Evolutionary conservation across 306 rosid species (phyloP).

Genomic region (Datisca glomerata): DNA sequence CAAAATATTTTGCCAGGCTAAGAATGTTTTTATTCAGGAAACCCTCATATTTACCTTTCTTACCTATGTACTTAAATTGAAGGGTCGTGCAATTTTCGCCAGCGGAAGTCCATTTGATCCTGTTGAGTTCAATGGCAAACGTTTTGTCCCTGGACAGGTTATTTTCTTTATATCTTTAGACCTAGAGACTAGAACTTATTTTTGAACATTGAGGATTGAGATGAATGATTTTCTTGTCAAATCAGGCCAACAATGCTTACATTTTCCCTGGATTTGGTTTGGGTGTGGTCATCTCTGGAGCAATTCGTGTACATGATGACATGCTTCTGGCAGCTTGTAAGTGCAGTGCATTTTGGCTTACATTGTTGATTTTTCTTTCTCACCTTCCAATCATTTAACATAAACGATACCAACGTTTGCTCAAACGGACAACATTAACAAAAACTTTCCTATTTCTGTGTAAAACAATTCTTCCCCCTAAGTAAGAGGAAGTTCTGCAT

Average conservation of each 20-base stretch:
- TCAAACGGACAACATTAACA: too few species aligned
- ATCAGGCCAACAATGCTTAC: slow-evolving; percentile 90
- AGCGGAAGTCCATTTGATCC: slow-evolving; percentile 97
- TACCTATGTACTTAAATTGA: slow-evolving; percentile 2
- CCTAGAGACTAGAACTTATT: not conserved
- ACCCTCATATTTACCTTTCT: slow-evolving; percentile 4
- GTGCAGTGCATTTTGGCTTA: slow-evolving; percentile 14
- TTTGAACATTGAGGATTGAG: not conserved
- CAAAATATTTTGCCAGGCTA: slow-evolving; percentile 4
- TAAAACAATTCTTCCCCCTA: too few species aligned
- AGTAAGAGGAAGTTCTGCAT: too few species aligned
- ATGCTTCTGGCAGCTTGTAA: slow-evolving; percentile 95
- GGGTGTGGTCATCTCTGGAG: slow-evolving; percentile 81
- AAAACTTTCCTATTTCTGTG: too few species aligned
- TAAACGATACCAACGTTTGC: too few species aligned
- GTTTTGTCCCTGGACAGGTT: slow-evolving; percentile 72
- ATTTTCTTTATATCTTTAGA: not conserved
- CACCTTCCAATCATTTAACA: not conserved
- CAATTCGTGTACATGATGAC: slow-evolving; percentile 81
- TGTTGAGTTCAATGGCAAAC: slow-evolving; percentile 58
- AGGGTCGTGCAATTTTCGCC: slow-evolving; percentile 89
- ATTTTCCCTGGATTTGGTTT: slow-evolving; percentile 86
- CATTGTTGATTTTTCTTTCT: not conserved
- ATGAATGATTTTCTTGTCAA: slow-evolving; percentile 12
- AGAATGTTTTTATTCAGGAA: not conserved